Evolutionary conservation across 768 basidiomycete species (phyloP).

Genomic region (Saitozyma sp.): DNA sequence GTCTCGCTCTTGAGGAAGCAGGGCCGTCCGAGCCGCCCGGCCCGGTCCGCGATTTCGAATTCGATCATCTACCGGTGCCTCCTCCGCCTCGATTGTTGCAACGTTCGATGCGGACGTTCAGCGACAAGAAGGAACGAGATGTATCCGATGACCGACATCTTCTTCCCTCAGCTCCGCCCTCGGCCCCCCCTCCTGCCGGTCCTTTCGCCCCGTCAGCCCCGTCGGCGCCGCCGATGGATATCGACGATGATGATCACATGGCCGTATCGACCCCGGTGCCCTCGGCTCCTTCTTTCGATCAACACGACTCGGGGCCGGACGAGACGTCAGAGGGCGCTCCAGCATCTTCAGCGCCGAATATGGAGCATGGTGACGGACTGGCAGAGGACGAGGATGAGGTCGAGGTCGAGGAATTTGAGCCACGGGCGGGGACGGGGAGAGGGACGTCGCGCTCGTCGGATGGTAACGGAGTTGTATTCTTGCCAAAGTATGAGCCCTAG

Average conservation of each 20-base stretch:
- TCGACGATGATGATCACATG: constrained; percentile 18
- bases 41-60: constrained; percentile 8
- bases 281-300: not conserved
- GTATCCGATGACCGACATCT: constrained; percentile 13
- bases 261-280: not conserved
- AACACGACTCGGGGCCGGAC: not conserved
- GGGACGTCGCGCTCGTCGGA: not conserved
- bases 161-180: constrained; percentile 22
- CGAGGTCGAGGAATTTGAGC: not conserved
- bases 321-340: not conserved
- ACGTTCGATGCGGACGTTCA: constrained; percentile 8
- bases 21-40: constrained; percentile 5
- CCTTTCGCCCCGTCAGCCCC: not conserved
- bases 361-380: constrained; percentile 1
- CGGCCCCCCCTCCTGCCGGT: not conserved
- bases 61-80: constrained; percentile 1
- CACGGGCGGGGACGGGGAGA: not conserved
- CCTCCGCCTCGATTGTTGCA: constrained; percentile 4
- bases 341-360: not conserved
- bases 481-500: constrained; percentile 40
- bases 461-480: constrained; percentile 10
- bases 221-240: constrained; percentile 25
- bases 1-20: constrained; percentile 11
- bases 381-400: constrained; percentile 2
- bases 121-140: constrained; percentile 7